Evolutionary conservation across 192 early-diverging fungal species (phyloP).

Genomic region (Haplosporangium gracile): DNA sequence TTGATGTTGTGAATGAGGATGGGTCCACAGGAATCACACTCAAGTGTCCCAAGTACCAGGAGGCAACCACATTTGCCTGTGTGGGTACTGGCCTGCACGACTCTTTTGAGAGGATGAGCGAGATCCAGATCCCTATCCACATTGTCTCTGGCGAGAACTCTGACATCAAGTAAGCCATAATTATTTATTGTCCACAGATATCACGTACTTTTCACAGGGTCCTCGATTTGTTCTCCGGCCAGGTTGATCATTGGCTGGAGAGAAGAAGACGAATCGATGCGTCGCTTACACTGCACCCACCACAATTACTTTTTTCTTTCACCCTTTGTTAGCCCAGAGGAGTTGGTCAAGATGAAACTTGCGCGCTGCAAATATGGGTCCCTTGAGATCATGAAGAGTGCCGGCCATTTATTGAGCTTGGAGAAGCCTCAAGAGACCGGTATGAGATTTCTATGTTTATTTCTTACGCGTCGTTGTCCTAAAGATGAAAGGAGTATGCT

Average conservation of each 20-base stretch:
- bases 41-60: conserved; percentile 60
- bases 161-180: conserved; percentile 47
- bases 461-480: not conserved
- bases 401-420: conserved; percentile 57
- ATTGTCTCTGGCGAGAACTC: conserved; percentile 56
- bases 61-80: conserved; percentile 54
- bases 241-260: not conserved
- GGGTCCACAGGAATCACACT: conserved; percentile 43
- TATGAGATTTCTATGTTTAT: conserved; percentile 16
- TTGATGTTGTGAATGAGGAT: conserved; percentile 55
- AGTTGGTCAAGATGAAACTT: conserved; percentile 27
- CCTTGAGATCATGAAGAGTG: conserved; percentile 37
- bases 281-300: not conserved
- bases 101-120: conserved; percentile 41
- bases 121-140: conserved; percentile 56
- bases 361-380: conserved; percentile 25
- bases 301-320: not conserved
- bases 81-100: conserved; percentile 21
- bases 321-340: conserved; percentile 11
- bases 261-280: not conserved
- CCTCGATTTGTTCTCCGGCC: not conserved
- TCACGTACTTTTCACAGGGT: not conserved
- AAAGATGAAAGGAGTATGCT: not conserved
- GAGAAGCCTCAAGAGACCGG: conserved; percentile 58
- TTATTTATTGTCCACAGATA: not conserved